Percentiles rank a stretch among this genome's conserved stretches.
phyloP scores from a whole-genome alignment of 208 protist genomes.

The Trypanosoma caninum region DNA sequence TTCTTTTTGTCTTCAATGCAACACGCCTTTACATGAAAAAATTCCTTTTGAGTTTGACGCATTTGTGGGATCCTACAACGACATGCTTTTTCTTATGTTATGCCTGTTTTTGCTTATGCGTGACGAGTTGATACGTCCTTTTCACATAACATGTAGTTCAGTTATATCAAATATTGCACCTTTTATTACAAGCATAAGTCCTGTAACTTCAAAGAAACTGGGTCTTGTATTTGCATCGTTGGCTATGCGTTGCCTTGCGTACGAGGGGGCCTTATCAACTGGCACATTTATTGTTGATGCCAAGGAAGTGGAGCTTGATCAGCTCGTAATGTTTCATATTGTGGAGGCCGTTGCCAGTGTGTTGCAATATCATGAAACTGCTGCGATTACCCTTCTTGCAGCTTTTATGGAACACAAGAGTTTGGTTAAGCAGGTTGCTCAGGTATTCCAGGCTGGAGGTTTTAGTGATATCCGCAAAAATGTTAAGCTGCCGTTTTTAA shows the following conservation, averaged over 20 bases:
- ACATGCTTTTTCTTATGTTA: slow-evolving; percentile 75
- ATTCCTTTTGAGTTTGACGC: slow-evolving; percentile 51
- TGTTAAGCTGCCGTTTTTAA: slow-evolving; percentile 45
- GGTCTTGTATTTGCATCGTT: slow-evolving; percentile 48
- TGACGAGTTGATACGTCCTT: slow-evolving; percentile 34
- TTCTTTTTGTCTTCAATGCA: slow-evolving; percentile 76
- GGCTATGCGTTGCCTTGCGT: slow-evolving; percentile 40
- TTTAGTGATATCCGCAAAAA: slow-evolving; percentile 6
- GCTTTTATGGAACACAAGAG: slow-evolving; percentile 49
- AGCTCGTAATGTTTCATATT: slow-evolving; percentile 52
- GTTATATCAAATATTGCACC: slow-evolving; percentile 84
- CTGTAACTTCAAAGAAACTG: slow-evolving; percentile 39
- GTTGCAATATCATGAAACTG: slow-evolving; percentile 65
- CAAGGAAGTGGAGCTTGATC: slow-evolving; percentile 10
- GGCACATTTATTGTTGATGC: neutral
- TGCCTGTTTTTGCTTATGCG: slow-evolving; percentile 56
- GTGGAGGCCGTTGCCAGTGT: slow-evolving; percentile 72
- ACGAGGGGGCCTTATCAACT: neutral
- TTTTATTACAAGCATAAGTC: slow-evolving; percentile 64
- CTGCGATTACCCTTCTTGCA: slow-evolving; percentile 44
- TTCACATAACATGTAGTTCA: slow-evolving; percentile 65
- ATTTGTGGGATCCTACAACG: slow-evolving; percentile 58
- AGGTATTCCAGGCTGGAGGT: slow-evolving; percentile 33
- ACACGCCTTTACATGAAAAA: slow-evolving; percentile 51
- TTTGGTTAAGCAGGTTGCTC: slow-evolving; percentile 40